Percentiles rank a stretch among this genome's conserved stretches.
These are phyloP conservation scores for Aspergillus campestris DNA, from an alignment of 495 filamentous ascomycete genomes.

Conservation along the genomic window DNA sequence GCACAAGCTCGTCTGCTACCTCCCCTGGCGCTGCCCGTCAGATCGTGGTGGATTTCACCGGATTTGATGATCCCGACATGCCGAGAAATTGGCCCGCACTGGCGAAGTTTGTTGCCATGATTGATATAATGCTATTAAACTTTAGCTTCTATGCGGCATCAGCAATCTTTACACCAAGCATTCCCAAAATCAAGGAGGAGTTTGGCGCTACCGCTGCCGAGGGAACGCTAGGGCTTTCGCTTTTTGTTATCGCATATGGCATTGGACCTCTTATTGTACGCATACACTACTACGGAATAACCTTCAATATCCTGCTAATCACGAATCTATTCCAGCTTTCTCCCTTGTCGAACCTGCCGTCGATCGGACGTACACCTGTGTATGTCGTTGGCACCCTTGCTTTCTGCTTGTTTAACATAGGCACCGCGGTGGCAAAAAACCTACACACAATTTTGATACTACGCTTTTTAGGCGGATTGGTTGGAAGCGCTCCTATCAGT, in stretches of 20 bases:
- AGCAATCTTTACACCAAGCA: slow-evolving; percentile 37
- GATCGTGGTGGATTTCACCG: no score
- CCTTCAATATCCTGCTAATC: no score
- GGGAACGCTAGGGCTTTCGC: slow-evolving; percentile 37
- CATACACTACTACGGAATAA: slow-evolving; percentile 1
- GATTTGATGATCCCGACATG: no score
- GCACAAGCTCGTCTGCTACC: no score
- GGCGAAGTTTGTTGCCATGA: not conserved
- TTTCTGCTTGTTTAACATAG: slow-evolving; percentile 40
- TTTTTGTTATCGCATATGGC: slow-evolving; percentile 38
- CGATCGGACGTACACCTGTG: slow-evolving; percentile 34
- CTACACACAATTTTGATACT: slow-evolving; percentile 39
- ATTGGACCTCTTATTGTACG: slow-evolving; percentile 28
- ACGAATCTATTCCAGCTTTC: slow-evolving; percentile 18
- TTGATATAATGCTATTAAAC: slow-evolving; percentile 25
- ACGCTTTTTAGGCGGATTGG: slow-evolving; percentile 39
- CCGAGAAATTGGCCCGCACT: slow-evolving; percentile 5
- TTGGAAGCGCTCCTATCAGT: slow-evolving; percentile 37
- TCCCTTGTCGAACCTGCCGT: slow-evolving; percentile 35
- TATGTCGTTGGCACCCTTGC: slow-evolving; percentile 34
- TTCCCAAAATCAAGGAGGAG: slow-evolving; percentile 18
- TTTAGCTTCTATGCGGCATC: slow-evolving; percentile 41
- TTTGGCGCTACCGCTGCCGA: slow-evolving; percentile 35
- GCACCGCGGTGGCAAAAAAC: slow-evolving; percentile 33
- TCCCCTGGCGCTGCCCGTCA: no score